phyloP scores from a whole-genome alignment of 2,329 filamentous ascomycete genomes.

The Emergomyces africanus region DNA sequence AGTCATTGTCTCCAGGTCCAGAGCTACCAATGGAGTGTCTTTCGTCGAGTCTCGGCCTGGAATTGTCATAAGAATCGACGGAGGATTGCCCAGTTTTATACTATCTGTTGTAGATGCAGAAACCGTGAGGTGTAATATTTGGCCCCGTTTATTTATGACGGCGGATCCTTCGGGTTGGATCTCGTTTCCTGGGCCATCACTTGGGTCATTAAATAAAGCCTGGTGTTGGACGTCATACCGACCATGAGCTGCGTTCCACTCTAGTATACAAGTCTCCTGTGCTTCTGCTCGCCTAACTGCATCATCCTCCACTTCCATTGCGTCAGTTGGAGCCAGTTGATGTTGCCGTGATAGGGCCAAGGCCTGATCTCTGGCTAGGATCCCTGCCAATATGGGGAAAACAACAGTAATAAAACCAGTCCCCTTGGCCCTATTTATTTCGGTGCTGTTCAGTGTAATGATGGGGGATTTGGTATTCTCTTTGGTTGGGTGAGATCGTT shows the following conservation, averaged over 20 bases:
- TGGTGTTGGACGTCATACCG: slow-evolving; percentile 37
- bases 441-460: slow-evolving; percentile 27
- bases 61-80: slow-evolving; percentile 27
- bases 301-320: slow-evolving; percentile 30
- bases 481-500: slow-evolving; percentile 30
- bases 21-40: slow-evolving; percentile 27
- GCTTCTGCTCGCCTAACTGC: slow-evolving; percentile 33
- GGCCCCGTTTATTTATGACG: slow-evolving; percentile 18
- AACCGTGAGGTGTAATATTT: slow-evolving; percentile 31
- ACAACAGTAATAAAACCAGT: slow-evolving; percentile 32
- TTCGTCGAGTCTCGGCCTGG: slow-evolving; percentile 24
- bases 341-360: slow-evolving; percentile 28
- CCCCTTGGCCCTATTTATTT: slow-evolving; percentile 13
- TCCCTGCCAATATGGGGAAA: slow-evolving; percentile 37
- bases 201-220: slow-evolving; percentile 18
- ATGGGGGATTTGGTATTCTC: slow-evolving; percentile 30
- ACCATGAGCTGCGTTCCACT: slow-evolving; percentile 29
- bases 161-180: slow-evolving; percentile 23
- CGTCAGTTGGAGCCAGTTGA: slow-evolving; percentile 26
- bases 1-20: slow-evolving; percentile 31
- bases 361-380: slow-evolving; percentile 37
- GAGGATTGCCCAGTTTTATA: slow-evolving; percentile 15
- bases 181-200: slow-evolving; percentile 20
- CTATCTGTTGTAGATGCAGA: slow-evolving; percentile 20
- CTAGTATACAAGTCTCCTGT: slow-evolving; percentile 34